phyloP scores from a whole-genome alignment of 768 basidiomycete species.

The Amanita muscaria region DNA sequence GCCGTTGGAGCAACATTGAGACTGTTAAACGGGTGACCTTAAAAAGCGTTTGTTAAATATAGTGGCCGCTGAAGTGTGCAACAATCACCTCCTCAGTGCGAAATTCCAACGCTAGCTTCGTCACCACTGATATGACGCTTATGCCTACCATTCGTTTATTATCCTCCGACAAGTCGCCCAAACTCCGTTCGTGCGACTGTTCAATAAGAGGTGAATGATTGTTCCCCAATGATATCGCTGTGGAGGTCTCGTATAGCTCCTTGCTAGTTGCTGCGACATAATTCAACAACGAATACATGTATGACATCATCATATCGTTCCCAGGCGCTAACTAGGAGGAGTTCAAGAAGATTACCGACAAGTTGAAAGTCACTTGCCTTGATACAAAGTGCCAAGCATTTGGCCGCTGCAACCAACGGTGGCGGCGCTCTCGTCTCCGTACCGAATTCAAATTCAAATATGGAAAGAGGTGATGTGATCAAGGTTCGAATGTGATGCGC shows the following conservation, averaged over 20 bases:
- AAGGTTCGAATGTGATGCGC: slow-evolving; percentile 77
- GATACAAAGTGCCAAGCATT: slow-evolving; percentile 85
- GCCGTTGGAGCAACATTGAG: slow-evolving; percentile 86
- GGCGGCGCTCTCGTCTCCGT: slow-evolving; percentile 67
- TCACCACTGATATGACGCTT: slow-evolving; percentile 87
- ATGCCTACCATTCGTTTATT: slow-evolving; percentile 79
- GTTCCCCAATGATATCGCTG: neutral
- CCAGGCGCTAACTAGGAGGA: slow-evolving; percentile 63
- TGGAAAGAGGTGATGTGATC: slow-evolving; percentile 77
- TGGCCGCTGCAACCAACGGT: slow-evolving; percentile 77
- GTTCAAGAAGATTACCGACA: slow-evolving; percentile 3
- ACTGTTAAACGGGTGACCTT: slow-evolving; percentile 82
- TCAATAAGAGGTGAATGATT: slow-evolving; percentile 12
- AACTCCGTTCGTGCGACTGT: slow-evolving; percentile 53
- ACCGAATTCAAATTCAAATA: slow-evolving; percentile 81
- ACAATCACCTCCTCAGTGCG: slow-evolving; percentile 63
- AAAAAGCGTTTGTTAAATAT: neutral
- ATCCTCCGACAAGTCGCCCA: slow-evolving; percentile 69
- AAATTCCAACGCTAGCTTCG: slow-evolving; percentile 82
- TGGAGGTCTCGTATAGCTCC: slow-evolving; percentile 51
- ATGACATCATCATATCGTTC: slow-evolving; percentile 86
- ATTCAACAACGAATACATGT: slow-evolving; percentile 94
- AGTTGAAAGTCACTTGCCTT: slow-evolving; percentile 38
- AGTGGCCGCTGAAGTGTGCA: neutral
- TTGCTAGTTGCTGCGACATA: slow-evolving; percentile 81